Evolutionary conservation across 352 stramenopile species (phyloP).

Genomic region (Phytophthora vignae): DNA sequence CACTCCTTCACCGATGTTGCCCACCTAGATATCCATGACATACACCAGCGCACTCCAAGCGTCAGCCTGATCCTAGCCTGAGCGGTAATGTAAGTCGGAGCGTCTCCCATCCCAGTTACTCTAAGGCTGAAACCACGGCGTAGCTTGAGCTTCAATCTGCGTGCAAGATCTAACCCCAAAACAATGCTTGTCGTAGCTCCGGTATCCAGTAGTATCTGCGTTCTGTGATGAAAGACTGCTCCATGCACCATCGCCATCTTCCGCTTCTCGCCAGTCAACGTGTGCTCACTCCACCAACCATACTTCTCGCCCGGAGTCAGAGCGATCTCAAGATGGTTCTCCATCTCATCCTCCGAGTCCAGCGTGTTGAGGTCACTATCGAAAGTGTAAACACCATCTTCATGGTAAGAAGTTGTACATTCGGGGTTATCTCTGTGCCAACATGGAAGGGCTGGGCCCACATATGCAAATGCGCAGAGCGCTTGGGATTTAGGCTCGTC

Average conservation of each 20-base stretch:
- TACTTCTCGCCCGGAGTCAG: background rate
- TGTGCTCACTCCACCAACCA: background rate
- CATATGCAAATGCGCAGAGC: too few relatives aligned
- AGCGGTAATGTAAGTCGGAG: constrained; percentile 20
- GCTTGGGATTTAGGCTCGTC: too few relatives aligned
- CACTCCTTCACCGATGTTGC: constrained; percentile 31
- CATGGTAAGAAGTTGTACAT: too few relatives aligned
- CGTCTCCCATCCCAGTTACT: constrained; percentile 23
- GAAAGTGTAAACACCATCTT: too few relatives aligned
- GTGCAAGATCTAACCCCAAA: constrained; percentile 35
- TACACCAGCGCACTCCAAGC: constrained; percentile 17
- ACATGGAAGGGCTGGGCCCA: too few relatives aligned
- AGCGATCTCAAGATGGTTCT: background rate
- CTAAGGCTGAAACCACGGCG: background rate
- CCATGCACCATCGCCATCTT: background rate
- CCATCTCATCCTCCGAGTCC: background rate
- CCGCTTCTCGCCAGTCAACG: background rate
- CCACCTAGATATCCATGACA: constrained; percentile 28
- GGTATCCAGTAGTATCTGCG: constrained; percentile 23
- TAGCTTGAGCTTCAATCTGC: constrained; percentile 30
- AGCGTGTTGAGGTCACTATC: background rate
- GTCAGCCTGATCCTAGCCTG: background rate
- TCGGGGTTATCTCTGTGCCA: too few relatives aligned
- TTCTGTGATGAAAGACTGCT: background rate
- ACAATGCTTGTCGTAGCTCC: constrained; percentile 34